Conservation (phyloP, 2,329 filamentous ascomycete genomes). For the Alternaria sp. region DNA sequence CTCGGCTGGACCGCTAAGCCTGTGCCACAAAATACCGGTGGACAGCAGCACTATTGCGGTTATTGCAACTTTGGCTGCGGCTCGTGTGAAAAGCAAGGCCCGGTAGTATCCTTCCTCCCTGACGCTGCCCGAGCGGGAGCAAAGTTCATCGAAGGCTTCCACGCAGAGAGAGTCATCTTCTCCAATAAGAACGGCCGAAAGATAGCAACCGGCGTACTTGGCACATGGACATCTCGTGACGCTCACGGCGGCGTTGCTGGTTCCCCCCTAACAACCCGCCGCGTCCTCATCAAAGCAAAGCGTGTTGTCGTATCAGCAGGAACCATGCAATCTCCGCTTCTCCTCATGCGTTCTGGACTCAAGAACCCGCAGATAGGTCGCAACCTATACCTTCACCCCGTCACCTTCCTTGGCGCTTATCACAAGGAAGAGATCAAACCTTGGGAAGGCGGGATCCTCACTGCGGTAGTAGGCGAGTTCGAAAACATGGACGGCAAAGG, state of each 20-base stretch:
- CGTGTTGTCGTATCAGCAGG: slow-evolving; percentile 82
- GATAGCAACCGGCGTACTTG: slow-evolving; percentile 74
- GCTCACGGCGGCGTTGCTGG: slow-evolving; percentile 65
- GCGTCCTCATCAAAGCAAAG: slow-evolving; percentile 78
- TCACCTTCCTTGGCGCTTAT: slow-evolving; percentile 63
- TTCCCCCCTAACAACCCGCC: slow-evolving; percentile 61
- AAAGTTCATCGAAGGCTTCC: slow-evolving; percentile 83
- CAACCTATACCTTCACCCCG: slow-evolving; percentile 84
- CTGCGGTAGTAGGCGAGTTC: slow-evolving; percentile 76
- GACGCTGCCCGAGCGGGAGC: slow-evolving; percentile 81
- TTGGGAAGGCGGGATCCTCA: slow-evolving; percentile 78
- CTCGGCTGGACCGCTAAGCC: slow-evolving; percentile 74
- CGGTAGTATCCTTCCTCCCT: slow-evolving; percentile 77
- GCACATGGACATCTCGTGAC: slow-evolving; percentile 78
- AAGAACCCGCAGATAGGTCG: slow-evolving; percentile 82
- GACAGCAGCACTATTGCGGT: slow-evolving; percentile 75
- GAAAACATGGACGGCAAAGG: slow-evolving; percentile 82
- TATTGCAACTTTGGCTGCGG: slow-evolving; percentile 68
- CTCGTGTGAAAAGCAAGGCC: slow-evolving; percentile 78
- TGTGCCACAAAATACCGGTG: slow-evolving; percentile 82
- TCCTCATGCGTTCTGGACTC: slow-evolving; percentile 80
- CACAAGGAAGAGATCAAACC: slow-evolving; percentile 73
- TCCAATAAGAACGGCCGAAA: slow-evolving; percentile 62
- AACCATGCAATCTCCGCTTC: slow-evolving; percentile 76
- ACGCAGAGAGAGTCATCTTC: slow-evolving; percentile 75